These are phyloP conservation scores for Auriscalpium microsporum DNA, from an alignment of 768 basidiomycete species.

Conservation along the genomic window DNA sequence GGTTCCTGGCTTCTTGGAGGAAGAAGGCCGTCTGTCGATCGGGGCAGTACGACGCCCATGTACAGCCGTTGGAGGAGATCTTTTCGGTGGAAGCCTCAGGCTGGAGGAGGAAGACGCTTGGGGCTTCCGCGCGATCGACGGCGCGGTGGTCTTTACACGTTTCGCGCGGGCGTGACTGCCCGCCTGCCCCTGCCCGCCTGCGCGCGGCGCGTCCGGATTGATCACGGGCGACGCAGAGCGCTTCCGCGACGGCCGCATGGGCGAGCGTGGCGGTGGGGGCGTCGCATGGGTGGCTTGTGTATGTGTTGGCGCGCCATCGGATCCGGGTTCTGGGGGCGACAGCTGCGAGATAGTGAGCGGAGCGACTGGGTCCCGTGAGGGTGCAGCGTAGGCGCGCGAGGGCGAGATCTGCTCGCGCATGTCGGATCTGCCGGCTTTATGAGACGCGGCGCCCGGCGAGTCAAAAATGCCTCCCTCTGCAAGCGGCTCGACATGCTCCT, in stretches of 20 bases:
- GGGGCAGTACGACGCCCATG: conserved; percentile 1
- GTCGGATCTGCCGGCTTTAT: too few species aligned
- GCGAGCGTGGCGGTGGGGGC: conserved; percentile 23
- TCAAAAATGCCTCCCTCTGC: too few species aligned
- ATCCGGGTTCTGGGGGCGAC: not conserved
- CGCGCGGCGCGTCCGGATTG: conserved; percentile 17
- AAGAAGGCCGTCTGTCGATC: not conserved
- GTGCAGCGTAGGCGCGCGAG: not conserved
- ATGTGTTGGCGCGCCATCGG: not conserved
- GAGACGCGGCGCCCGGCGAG: too few species aligned
- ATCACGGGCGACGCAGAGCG: conserved; percentile 29
- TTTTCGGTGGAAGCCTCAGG: conserved; percentile 1
- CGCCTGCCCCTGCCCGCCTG: conserved; percentile 22
- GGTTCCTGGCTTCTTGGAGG: not conserved
- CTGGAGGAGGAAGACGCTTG: conserved; percentile 2
- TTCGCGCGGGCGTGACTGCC: not conserved
- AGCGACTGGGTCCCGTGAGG: not conserved
- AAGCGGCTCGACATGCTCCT: too few species aligned
- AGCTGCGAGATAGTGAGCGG: conserved; percentile 1
- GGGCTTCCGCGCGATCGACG: conserved; percentile 15
- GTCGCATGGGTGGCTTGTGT: not conserved
- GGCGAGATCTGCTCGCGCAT: too few species aligned
- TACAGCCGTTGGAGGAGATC: conserved; percentile 2
- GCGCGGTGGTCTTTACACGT: conserved; percentile 9
- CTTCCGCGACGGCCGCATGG: conserved; percentile 39